These are phyloP conservation scores for Colletotrichum cordylinicola DNA, from an alignment of 2,329 filamentous ascomycete species.

Conservation along the genomic window DNA sequence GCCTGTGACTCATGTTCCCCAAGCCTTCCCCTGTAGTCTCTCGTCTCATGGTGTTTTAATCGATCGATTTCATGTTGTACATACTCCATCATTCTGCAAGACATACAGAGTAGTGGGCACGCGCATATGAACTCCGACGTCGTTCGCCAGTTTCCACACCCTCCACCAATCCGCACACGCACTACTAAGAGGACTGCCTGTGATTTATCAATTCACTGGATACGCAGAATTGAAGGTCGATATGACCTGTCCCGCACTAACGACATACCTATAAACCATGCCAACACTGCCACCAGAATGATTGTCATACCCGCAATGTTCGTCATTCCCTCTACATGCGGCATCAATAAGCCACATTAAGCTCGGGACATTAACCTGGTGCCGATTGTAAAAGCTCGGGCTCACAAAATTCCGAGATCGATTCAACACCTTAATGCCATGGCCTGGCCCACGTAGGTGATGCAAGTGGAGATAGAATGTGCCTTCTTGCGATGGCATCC, in stretches of 20 bases:
- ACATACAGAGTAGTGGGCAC: not conserved
- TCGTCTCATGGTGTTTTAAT: not conserved
- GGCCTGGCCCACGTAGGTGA: not conserved
- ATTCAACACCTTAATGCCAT: not conserved
- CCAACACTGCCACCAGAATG: not conserved
- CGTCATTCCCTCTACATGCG: not conserved
- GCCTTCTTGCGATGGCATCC: not conserved
- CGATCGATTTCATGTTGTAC: not conserved
- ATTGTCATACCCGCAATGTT: not conserved
- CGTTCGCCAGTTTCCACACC: not conserved
- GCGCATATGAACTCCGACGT: not conserved
- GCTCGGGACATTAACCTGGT: not conserved
- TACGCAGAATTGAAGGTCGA: not conserved
- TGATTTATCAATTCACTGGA: not conserved
- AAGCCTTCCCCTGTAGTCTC: not conserved
- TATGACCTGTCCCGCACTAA: not conserved
- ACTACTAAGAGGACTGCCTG: not conserved
- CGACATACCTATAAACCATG: not conserved
- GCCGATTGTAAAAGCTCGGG: not conserved
- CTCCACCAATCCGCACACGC: not conserved
- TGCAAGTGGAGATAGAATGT: not conserved
- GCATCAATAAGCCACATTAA: not conserved
- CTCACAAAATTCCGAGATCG: not conserved
- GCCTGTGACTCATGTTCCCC: not conserved
- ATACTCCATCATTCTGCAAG: not conserved